Conservation (phyloP, 345 rosid genomes). For the Populus alba region DNA sequence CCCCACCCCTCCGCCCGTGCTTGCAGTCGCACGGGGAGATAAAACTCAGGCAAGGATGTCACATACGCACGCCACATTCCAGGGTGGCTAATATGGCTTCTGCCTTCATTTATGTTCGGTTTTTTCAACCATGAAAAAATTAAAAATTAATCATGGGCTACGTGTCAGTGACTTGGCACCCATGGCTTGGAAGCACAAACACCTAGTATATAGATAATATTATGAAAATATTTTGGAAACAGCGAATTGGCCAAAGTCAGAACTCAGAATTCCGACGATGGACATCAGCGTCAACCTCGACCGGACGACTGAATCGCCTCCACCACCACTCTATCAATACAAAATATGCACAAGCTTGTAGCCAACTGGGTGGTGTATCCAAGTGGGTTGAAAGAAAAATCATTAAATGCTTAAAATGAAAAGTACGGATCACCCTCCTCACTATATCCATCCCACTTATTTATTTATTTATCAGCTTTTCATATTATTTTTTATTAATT, state of each 20-base stretch:
- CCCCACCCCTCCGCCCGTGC: too few species aligned
- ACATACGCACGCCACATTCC: too few species aligned
- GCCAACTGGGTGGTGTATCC: neutral
- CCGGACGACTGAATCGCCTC: conserved; percentile 22
- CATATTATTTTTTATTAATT: too few species aligned
- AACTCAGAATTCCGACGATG: neutral
- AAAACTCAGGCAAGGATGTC: too few species aligned
- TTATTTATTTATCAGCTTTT: too few species aligned
- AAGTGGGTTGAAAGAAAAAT: neutral
- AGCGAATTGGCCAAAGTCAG: conserved; percentile 18
- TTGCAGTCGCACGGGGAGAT: too few species aligned
- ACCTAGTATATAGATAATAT: neutral
- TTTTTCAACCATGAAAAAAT: too few species aligned
- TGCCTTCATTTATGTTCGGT: too few species aligned
- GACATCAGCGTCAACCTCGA: neutral
- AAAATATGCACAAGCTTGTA: neutral
- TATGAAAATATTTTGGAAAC: neutral
- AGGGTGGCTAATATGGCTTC: too few species aligned
- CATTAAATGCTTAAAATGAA: too few species aligned
- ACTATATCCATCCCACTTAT: neutral
- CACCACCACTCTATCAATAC: neutral
- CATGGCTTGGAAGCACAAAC: neutral
- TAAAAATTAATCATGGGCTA: too few species aligned
- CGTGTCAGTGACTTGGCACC: neutral
- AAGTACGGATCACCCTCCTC: too few species aligned